A percentile compares a stretch with the other conserved stretches of the same genome.
phyloP scores from a whole-genome alignment of 2,329 filamentous ascomycete species.

The Fusarium sp. region DNA sequence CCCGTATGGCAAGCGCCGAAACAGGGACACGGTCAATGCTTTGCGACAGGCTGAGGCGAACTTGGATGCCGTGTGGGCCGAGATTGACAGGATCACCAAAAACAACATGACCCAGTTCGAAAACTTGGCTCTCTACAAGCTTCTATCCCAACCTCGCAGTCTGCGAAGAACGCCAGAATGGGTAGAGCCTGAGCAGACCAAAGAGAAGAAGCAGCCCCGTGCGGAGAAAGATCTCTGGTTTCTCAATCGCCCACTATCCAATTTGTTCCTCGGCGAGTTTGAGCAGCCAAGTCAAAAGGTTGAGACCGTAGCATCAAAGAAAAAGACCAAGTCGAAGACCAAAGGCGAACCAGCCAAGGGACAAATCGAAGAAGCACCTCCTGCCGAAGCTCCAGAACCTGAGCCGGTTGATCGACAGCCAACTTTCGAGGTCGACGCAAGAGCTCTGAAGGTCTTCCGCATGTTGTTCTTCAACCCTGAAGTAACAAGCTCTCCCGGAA shows the following conservation, averaged over 20 bases:
- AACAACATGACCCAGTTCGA: accelerated
- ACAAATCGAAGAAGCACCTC: accelerated
- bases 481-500: background rate
- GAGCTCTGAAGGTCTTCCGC: background rate
- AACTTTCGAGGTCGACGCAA: background rate
- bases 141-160: background rate
- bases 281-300: background rate
- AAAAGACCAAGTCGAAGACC: background rate
- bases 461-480: conserved; percentile 10
- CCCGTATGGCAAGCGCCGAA: background rate
- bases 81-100: background rate
- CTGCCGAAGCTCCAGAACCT: background rate
- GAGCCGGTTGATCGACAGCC: background rate
- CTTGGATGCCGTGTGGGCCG: background rate
- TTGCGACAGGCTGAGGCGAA: background rate
- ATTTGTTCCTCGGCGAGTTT: background rate
- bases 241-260: background rate
- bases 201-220: background rate
- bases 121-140: accelerated
- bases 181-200: background rate
- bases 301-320: background rate
- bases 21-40: background rate
- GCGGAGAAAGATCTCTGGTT: background rate
- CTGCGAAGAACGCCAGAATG: background rate
- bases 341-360: background rate